A percentile compares a stretch with the other conserved stretches of the same genome.
These are phyloP conservation scores for Solanum medicagineum DNA, from an alignment of 257 asterid genomes.

Conservation along the genomic window DNA sequence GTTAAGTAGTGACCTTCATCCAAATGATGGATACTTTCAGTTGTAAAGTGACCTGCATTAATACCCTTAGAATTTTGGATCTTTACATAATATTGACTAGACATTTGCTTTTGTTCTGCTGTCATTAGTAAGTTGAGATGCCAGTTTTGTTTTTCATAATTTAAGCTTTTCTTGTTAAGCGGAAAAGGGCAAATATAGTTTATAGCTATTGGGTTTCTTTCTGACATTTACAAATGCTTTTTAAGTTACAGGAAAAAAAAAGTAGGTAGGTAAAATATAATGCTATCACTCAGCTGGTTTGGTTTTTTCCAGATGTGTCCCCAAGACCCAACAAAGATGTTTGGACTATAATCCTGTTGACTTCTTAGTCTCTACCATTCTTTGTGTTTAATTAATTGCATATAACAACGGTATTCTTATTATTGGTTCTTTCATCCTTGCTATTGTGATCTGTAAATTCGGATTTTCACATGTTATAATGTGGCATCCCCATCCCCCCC, in stretches of 20 bases:
- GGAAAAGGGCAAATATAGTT: not conserved
- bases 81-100: not conserved
- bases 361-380: not conserved
- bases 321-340: not conserved
- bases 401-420: not conserved
- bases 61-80: not conserved
- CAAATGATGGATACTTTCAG: not conserved
- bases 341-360: not conserved
- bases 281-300: not conserved
- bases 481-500: slow-evolving; percentile 4
- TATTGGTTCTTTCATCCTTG: slow-evolving; percentile 6
- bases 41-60: not conserved
- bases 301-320: not conserved
- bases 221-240: not conserved
- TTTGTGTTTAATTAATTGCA: not conserved
- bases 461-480: slow-evolving; percentile 22
- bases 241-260: not conserved
- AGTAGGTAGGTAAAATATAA: not conserved
- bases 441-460: slow-evolving; percentile 22
- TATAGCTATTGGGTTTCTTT: not conserved
- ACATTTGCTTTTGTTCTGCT: not conserved
- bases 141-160: not conserved
- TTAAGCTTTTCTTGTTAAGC: not conserved
- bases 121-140: not conserved
- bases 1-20: not conserved